Evolutionary conservation across 768 basidiomycete species (phyloP).

Genomic region (Omphalotus guepiniiformis): DNA sequence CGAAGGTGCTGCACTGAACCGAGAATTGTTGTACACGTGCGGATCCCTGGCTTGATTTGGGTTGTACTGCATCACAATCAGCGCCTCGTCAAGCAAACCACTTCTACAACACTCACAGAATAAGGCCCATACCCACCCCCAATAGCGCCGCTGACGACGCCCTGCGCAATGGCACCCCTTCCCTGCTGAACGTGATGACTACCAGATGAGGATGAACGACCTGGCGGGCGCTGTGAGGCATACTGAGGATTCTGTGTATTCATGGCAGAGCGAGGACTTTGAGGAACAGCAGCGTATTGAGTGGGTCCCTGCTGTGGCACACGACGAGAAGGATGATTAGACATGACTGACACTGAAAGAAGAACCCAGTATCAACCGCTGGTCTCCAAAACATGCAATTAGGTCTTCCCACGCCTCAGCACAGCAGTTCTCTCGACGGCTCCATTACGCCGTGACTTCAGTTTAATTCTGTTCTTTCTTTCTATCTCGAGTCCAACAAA

Average conservation of each 20-base stretch:
- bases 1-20: slow-evolving; percentile 53
- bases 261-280: slow-evolving; percentile 26
- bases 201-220: slow-evolving; percentile 22
- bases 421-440: too few species aligned
- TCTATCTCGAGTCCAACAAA: too few species aligned
- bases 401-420: too few species aligned
- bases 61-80: slow-evolving; percentile 45
- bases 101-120: slow-evolving; percentile 48
- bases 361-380: too few species aligned
- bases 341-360: too few species aligned
- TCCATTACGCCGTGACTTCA: too few species aligned
- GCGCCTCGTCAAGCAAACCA: slow-evolving; percentile 10
- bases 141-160: slow-evolving; percentile 77
- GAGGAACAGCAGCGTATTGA: slow-evolving; percentile 65
- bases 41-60: slow-evolving; percentile 41
- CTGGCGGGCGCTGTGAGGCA: slow-evolving; percentile 19
- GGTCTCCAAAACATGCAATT: too few species aligned
- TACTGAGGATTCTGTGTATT: slow-evolving; percentile 18
- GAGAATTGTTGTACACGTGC: slow-evolving; percentile 42
- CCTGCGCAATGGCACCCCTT: slow-evolving; percentile 60
- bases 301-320: slow-evolving; percentile 42
- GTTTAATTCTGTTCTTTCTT: too few species aligned
- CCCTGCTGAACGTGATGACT: slow-evolving; percentile 27
- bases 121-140: slow-evolving; percentile 84
- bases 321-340: slow-evolving; percentile 28